Evolutionary conservation across 352 stramenopile genomes (phyloP), one percentile per base, ranked within the genome.

Genomic region (Aphanomyces euteiches): DNA sequence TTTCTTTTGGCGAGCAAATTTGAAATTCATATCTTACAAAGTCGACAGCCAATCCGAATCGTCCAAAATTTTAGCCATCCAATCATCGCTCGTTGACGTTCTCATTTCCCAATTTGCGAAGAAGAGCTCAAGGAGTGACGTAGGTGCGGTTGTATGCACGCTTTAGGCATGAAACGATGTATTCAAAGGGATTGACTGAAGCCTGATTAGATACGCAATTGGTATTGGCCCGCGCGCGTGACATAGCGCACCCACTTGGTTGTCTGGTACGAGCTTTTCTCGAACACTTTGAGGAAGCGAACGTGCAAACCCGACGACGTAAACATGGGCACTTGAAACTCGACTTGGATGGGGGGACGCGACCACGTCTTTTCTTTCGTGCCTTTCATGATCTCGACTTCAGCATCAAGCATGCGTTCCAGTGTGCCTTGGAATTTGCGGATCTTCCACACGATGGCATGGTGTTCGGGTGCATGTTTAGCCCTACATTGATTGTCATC

Each of bases 191-290:
- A 61, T 40, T 41, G 17, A 67, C 38, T n/a, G 47, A 10, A 43
- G 38, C 40, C 17, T 21, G n/a, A 58, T 80, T 86, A 99, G 78
- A 99, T 98, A 72, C 96, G 90, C 63, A 99, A 92, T 79, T 99
- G 95, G 80, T 99, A 99, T 72, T 97, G 90, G 5, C 96, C 96
- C 3, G 96, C 96, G 66, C 98, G 97, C 15, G 97, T 98, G 73
- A 99, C 97, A 79, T 99, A 99, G 76, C 96, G 92, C 40, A 99
- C 97, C 96, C 96, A 99, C 84, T 98, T 97, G 77, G 96, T 98
- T 21, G 95, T 98, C 70, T 97, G 88, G 82, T 99, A 99, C 45
- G 94, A 97, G 73, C 90, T 97, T 83, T 99, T 99, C 77, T 99
- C 97, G 72, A 98, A 99, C 3, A 99, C 96, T 76, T 98, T 97